These are phyloP conservation scores for Coemansia sp. DNA, from an alignment of 192 early-diverging fungal genomes.

Conservation along the genomic window DNA sequence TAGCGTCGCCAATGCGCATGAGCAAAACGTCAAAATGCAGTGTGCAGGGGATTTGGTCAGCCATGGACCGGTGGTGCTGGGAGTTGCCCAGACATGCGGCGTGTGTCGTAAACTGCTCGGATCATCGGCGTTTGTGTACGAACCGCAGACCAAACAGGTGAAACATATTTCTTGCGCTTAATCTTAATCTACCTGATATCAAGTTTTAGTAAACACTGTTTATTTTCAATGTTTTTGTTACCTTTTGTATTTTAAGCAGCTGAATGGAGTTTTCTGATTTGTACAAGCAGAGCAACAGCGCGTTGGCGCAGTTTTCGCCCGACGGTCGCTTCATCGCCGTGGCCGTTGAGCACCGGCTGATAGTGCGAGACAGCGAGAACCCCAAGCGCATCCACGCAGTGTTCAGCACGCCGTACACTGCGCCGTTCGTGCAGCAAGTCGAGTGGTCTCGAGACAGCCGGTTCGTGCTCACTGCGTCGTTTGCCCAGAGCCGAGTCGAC, in stretches of 20 bases:
- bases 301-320: constrained; percentile 44
- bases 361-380: constrained; percentile 41
- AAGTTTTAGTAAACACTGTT: background rate
- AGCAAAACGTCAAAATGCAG: background rate
- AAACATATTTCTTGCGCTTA: constrained; percentile 37
- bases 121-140: constrained; percentile 46
- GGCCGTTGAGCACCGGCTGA: constrained; percentile 49
- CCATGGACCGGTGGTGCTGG: constrained; percentile 20
- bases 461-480: constrained; percentile 43
- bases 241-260: background rate
- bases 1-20: constrained; percentile 14
- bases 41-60: background rate
- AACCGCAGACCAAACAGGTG: constrained; percentile 18
- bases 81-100: constrained; percentile 47
- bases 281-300: constrained; percentile 51
- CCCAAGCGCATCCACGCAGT: constrained; percentile 47
- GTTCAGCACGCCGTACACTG: constrained; percentile 28
- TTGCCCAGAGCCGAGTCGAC: constrained; percentile 37
- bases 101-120: constrained; percentile 48
- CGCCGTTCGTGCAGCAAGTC: constrained; percentile 44
- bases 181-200: background rate
- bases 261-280: constrained; percentile 50
- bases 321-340: constrained; percentile 45
- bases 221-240: background rate
- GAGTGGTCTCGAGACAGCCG: constrained; percentile 42